Evolutionary conservation across 305 asterid genomes (phyloP), one percentile per base, ranked within the genome.

Genomic region (Solanum hybrid): DNA sequence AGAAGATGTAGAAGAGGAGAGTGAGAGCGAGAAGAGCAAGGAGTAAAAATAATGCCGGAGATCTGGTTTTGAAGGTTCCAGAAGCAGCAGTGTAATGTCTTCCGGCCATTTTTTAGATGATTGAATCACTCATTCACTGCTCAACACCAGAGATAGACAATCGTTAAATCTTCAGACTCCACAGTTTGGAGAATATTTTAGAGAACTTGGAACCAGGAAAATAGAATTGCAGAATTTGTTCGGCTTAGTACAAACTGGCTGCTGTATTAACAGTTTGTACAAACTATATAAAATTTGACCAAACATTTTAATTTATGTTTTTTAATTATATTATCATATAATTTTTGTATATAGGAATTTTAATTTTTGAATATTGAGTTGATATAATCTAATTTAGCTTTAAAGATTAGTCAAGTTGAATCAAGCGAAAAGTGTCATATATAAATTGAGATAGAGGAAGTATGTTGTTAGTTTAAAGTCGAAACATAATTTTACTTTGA

Each of bases 91-190:
- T 89, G 89, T 74, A 28, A 77, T 93, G 95, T 92, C 95, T 93
- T 83, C 97, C 98, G 92, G 97, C 98, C 99, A 96, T 96, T 93
- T 20, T 92, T 39, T 93, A 33, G 77, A 33, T 85, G 14, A 75
- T 86, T 71, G 88, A 57, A 85, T 22, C 22, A 20, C 87, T 24
- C 69, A 40, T 81, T 24, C 61, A 80, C 39, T 81, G 36, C 31
- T 81, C 36, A 24, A 80, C 64, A 36, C 57, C 51, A 78, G 8
- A 76, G 8, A 76, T 4, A 8, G n/a, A 51, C 2, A 9, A 77
- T 77, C 9, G 46, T 33, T 9, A 8, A 33, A 78, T 35, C 20
- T 13, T 7, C 31, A 35, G 31, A 78, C 24, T 77, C 29, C 16
- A 77, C 46, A 78, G 57, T 7, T 80, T 6, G 33, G 20, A 37